These are phyloP conservation scores for Ceratocystis cacaofunesta DNA, from an alignment of 2,329 filamentous ascomycete species.

Conservation along the genomic window DNA sequence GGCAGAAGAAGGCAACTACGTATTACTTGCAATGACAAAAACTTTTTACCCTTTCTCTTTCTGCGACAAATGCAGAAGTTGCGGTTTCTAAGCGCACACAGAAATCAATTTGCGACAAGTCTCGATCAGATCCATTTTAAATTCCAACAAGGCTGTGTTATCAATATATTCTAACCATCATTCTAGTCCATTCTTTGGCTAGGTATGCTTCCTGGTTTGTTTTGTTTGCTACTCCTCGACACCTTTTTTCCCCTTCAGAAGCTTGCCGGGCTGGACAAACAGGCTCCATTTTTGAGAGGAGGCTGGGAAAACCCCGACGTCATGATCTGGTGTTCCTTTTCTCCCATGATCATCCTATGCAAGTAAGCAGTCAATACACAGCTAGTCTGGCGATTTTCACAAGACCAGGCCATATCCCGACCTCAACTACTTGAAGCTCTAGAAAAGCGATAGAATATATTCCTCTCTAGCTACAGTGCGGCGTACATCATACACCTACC, in stretches of 20 bases:
- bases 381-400: background rate
- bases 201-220: conserved; percentile 6
- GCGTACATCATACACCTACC: background rate
- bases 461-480: background rate
- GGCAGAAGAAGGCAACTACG: background rate
- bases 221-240: background rate
- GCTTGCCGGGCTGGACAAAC: conserved; percentile 2
- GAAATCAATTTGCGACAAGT: background rate
- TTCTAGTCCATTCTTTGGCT: conserved; percentile 7
- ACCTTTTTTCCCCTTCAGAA: conserved; percentile 11
- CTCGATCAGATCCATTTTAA: background rate
- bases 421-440: background rate
- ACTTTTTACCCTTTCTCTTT: background rate
- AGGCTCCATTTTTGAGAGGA: conserved; percentile 7
- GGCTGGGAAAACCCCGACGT: conserved; percentile 7
- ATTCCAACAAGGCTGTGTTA: background rate
- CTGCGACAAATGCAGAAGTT: background rate
- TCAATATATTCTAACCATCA: background rate
- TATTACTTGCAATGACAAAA: background rate
- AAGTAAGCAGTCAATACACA: background rate
- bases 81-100: background rate
- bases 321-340: conserved; percentile 7
- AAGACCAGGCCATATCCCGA: background rate
- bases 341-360: conserved; percentile 2
- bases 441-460: background rate